Conservation (phyloP, 495 filamentous ascomycete species). For the Corynascus novoguineensis region DNA sequence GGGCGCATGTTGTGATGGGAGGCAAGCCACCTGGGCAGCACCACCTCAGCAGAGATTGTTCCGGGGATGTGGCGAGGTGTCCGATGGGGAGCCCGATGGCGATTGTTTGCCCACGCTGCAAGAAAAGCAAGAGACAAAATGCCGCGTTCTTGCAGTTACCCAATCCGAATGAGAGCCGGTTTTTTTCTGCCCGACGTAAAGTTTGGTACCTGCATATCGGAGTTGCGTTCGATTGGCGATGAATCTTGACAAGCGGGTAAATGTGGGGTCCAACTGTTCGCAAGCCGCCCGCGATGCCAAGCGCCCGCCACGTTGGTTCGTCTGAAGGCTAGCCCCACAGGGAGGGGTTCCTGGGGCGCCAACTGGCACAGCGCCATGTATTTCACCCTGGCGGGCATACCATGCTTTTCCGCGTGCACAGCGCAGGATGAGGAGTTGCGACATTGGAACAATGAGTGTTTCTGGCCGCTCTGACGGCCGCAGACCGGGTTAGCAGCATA, state of each 20-base stretch:
- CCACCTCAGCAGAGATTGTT: no score
- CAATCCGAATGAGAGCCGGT: no score
- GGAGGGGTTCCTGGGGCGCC: neutral
- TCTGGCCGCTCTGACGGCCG: no score
- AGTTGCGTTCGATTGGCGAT: slow-evolving; percentile 8
- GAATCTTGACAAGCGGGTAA: neutral
- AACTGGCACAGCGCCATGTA: slow-evolving; percentile 3
- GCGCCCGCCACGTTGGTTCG: slow-evolving; percentile 10
- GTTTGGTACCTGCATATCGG: slow-evolving; percentile 17
- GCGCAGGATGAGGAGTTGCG: no score
- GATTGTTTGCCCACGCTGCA: no score
- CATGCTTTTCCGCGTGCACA: neutral
- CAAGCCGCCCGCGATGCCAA: no score
- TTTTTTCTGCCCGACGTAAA: slow-evolving; percentile 2
- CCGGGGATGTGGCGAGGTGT: neutral
- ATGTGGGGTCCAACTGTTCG: neutral
- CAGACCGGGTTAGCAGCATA: no score
- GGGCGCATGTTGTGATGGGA: no score
- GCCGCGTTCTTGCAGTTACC: slow-evolving; percentile 16
- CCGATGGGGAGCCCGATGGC: no score
- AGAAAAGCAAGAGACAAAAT: neutral
- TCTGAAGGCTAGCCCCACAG: neutral
- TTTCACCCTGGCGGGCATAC: neutral
- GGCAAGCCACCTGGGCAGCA: no score
- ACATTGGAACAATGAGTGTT: no score